phyloP scores from a whole-genome alignment of 768 basidiomycete species.

The Polyporus arcularius region DNA sequence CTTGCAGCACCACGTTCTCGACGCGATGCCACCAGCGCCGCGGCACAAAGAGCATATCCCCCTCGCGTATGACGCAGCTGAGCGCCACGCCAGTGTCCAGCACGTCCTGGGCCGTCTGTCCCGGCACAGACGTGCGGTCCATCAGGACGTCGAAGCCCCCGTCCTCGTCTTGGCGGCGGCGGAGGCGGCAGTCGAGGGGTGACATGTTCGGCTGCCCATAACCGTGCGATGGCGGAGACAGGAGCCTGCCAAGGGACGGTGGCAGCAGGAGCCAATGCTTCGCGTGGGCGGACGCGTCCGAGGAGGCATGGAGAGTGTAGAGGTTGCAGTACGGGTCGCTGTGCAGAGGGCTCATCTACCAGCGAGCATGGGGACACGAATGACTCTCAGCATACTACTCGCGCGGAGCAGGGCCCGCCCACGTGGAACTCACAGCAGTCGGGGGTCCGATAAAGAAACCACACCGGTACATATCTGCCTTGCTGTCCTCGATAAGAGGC shows the following conservation, averaged over 20 bases:
- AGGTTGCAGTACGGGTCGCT: conserved; percentile 29
- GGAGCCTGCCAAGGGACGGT: conserved; percentile 11
- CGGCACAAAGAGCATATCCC: conserved; percentile 29
- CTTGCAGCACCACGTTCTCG: conserved; percentile 23
- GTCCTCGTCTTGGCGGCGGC: neutral
- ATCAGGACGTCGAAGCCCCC: conserved; percentile 1
- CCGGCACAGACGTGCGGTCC: conserved; percentile 3
- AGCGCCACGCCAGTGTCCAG: conserved; percentile 1
- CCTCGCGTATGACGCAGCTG: conserved; percentile 24
- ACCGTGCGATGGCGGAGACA: conserved; percentile 6
- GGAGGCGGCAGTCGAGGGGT: conserved; percentile 13
- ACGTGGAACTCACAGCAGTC: conserved; percentile 15
- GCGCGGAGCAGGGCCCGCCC: neutral
- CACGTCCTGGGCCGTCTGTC: conserved; percentile 11
- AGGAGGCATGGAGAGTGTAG: conserved; percentile 23
- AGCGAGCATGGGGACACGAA: too few relatives aligned
- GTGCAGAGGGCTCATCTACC: conserved; percentile 27
- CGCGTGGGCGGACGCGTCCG: conserved; percentile 14
- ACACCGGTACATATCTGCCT: conserved; percentile 25
- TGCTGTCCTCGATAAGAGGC: conserved; percentile 10
- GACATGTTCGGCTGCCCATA: conserved; percentile 21
- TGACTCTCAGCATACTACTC: neutral
- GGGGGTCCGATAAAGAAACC: conserved; percentile 27
- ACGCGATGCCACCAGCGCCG: conserved; percentile 31
- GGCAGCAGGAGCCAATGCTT: conserved; percentile 28